Evolutionary conservation across 164 flowering plant genomes (phyloP).

Genomic region (Vitis cinerea): DNA sequence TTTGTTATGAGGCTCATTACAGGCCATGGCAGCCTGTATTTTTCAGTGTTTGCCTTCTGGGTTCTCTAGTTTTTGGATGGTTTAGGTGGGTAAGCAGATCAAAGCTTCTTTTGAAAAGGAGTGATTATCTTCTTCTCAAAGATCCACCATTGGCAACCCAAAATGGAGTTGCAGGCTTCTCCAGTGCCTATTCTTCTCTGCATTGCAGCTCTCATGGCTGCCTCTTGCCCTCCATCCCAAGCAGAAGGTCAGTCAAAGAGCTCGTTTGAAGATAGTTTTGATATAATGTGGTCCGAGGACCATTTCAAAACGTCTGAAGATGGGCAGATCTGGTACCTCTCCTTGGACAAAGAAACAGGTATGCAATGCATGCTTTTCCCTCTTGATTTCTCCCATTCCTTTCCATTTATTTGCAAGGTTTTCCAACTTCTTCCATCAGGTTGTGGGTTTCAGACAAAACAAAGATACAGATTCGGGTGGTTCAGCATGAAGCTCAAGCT

Average conservation of each 20-base stretch:
- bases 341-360: conserved; percentile 85
- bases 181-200: conserved; percentile 26
- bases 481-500: conserved; percentile 91
- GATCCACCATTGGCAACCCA: neutral
- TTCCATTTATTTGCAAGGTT: neutral
- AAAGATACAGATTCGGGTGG: conserved; percentile 94
- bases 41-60: neutral
- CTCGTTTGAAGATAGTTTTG: conserved; percentile 63
- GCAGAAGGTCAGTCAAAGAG: conserved; percentile 36
- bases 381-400: neutral
- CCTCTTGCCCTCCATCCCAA: conserved; percentile 12
- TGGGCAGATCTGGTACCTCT: conserved; percentile 86
- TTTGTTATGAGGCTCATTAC: neutral
- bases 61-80: neutral
- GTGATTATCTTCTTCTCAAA: neutral
- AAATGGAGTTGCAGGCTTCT: conserved; percentile 30
- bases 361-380: neutral
- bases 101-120: no score
- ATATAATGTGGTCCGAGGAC: conserved; percentile 73
- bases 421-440: conserved; percentile 35
- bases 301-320: conserved; percentile 82
- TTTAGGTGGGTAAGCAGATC: neutral
- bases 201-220: conserved; percentile 33
- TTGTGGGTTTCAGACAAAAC: conserved; percentile 84
- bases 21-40: conserved; percentile 26